Evolutionary conservation across 495 filamentous ascomycete genomes (phyloP), one percentile per base, ranked within the genome.

Genomic region (Xylaria palmicola): DNA sequence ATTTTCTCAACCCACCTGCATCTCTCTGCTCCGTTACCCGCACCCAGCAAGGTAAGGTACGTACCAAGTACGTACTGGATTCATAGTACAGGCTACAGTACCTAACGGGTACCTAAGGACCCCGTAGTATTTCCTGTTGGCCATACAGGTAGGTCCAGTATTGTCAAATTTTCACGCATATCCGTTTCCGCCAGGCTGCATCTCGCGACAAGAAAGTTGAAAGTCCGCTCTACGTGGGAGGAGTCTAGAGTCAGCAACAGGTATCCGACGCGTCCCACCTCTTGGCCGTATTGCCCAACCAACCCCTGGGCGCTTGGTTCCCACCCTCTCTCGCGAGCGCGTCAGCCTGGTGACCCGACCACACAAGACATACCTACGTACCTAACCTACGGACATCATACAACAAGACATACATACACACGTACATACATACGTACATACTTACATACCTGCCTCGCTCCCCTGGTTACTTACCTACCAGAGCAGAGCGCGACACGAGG

Each of bases 141-240:
- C 13, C 32, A 36, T 36, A 13, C 32, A 36, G 32, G 32, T 13
- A 36, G 32, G 32, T 13, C 32, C 32, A 6, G 32, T 36, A 13
- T 59, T 17, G 13, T 39, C 34, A 41, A 59, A 59, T 60, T 60
- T 59, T 52, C 45, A 52, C 48, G 27, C 36, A 60, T 52, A 43
- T 52, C 47, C 57, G 43, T 34, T 59, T 59, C 49, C 20, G 43
- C 45, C 36, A 59, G 44, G 53, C 53, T 56, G 53, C 53, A 56
- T 56, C 15, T 39, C 44, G 39, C 53, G 26, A 54, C 51, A 40
- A 40, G 51, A 22, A n/a, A n/a, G n/a, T n/a, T n/a, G 34, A 54
- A 54, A 41, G 10, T 13, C 22, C 22, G 19, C 30, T 43, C 24
- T 19, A 27, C 15, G 43, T 24, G 43, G 55, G 32, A 49, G 37